phyloP scores from a whole-genome alignment of 805 yeast species.

The Starmerella potacharoeniae region DNA sequence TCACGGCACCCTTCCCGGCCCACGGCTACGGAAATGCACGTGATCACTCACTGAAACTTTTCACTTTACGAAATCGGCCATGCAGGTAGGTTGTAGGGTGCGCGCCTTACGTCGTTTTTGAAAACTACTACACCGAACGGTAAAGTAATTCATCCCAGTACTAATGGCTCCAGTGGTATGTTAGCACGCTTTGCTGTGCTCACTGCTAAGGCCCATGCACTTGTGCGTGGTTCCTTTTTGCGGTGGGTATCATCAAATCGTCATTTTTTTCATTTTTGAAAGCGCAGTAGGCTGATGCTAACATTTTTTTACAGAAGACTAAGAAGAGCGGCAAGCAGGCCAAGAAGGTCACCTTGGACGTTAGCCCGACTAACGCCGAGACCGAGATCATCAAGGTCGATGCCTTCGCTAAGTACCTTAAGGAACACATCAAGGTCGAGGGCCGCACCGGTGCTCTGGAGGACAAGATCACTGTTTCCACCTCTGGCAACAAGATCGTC shows the following conservation, averaged over 20 bases:
- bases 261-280: constrained; percentile 16
- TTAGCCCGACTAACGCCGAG: constrained; percentile 93
- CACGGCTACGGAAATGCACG: neutral
- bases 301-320: constrained; percentile 30
- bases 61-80: neutral
- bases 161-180: constrained; percentile 91
- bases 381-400: constrained; percentile 97
- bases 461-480: constrained; percentile 70
- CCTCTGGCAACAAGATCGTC: constrained; percentile 78
- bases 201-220: constrained; percentile 18
- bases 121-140: constrained; percentile 5
- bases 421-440: constrained; percentile 98
- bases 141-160: constrained; percentile 17
- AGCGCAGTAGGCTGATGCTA: constrained; percentile 66
- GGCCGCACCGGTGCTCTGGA: constrained; percentile 95
- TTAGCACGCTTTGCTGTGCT: constrained; percentile 37
- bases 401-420: constrained; percentile 93
- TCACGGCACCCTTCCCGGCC: neutral
- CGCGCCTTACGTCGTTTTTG: neutral
- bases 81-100: neutral
- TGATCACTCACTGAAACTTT: constrained; percentile 3
- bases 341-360: constrained; percentile 81
- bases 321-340: constrained; percentile 66
- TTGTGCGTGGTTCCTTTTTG: constrained; percentile 13
- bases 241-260: constrained; percentile 22